Evolutionary conservation across 768 basidiomycete species (phyloP), one percentile per base, ranked within the genome.

Genomic region (Psilocybe subaeruginosa): DNA sequence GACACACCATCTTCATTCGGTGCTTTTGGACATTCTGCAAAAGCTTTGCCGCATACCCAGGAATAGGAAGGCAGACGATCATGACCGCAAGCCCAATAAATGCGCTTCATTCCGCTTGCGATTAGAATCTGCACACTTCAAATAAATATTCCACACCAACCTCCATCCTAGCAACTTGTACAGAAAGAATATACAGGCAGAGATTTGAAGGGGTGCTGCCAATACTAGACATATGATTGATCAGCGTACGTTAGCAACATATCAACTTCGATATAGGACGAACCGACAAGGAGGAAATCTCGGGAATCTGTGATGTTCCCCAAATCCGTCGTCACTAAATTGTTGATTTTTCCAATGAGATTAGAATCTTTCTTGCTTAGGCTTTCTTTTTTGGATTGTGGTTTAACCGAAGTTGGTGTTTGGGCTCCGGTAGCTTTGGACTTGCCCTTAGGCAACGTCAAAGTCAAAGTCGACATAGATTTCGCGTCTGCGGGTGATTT

Each of bases 31-130:
- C 76, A 3, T 72, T 65, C 54, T 85, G 80, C 17, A 85, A 70
- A 48, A 71, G 64, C 56, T 81, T 84, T 11, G 81, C 79, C 62
- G 88, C 74, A 51, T 83, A 77, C 39, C 85, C 86, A 27, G 89
- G 88, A 7, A 87, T 58, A 1, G 89, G 88, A 30, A 86, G 77
- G 2, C 85, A 75, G n/a, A 80, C 19, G 19, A 88, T 55, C 67
- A 86, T 82, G 48, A 79, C 71, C 37, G 70, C 77, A 65, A 89
- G 74, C 4, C 89, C 89, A 35, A 86, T 80, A 43, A 90, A 78
- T 0, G 86, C 77, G 64, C 85, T 68, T 16, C 6, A 43, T 12
- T 4, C 48, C 19, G n/a, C 14, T 9, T 12, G 19, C 27, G 23
- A n/a, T 39, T 37, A 16, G 5, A 19, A 23, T 4, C 23, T 30